phyloP scores from a whole-genome alignment of 2,329 filamentous ascomycete species.

The Fusarium tuaranense region DNA sequence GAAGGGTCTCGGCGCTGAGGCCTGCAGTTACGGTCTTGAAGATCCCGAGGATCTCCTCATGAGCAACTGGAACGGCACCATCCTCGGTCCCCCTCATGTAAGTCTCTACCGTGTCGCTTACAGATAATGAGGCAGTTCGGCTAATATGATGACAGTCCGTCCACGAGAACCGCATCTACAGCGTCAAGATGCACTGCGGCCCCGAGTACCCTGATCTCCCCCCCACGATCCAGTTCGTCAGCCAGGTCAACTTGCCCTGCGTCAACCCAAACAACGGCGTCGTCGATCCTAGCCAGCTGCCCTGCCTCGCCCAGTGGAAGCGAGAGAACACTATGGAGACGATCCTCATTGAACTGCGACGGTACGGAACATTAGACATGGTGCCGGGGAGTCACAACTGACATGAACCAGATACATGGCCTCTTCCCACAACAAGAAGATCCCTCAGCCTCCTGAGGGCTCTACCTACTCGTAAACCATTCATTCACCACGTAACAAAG shows the following conservation, averaged over 20 bases:
- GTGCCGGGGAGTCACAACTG: neutral
- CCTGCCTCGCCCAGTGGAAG: conserved; percentile 91
- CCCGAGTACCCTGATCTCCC: conserved; percentile 89
- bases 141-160: conserved; percentile 72
- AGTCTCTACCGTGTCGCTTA: conserved; percentile 49
- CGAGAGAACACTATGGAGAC: conserved; percentile 96
- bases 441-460: conserved; percentile 92
- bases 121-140: neutral
- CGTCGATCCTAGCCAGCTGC: conserved; percentile 86
- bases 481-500: neutral
- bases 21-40: conserved; percentile 95
- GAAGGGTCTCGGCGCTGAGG: conserved; percentile 95
- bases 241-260: conserved; percentile 95
- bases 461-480: conserved; percentile 60
- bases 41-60: conserved; percentile 95
- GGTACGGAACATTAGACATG: conserved; percentile 59
- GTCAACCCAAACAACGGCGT: conserved; percentile 84
- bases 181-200: conserved; percentile 95
- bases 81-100: conserved; percentile 95
- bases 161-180: conserved; percentile 99
- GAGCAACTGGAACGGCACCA: conserved; percentile 99
- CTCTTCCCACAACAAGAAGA: conserved; percentile 89
- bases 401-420: conserved; percentile 83
- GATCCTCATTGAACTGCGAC: conserved; percentile 85
- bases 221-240: conserved; percentile 91